A percentile compares a stretch with the other conserved stretches of the same genome.
phyloP scores from a whole-genome alignment of 345 rosid genomes.

The Excoecaria agallocha region DNA sequence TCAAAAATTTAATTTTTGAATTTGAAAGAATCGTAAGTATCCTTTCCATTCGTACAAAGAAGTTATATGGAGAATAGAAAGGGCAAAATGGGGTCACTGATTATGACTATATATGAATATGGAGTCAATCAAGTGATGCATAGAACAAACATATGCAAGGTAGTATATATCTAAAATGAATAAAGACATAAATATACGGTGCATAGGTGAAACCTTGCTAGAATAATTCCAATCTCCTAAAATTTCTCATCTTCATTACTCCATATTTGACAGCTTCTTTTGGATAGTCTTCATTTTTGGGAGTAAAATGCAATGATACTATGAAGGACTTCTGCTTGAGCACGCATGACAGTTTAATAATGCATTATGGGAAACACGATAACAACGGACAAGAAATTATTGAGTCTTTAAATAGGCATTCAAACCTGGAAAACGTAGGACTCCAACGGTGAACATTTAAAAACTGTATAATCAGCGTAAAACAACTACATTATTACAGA shows the following conservation, averaged over 20 bases:
- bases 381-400: background rate
- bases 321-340: background rate
- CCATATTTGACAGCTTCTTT: background rate
- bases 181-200: constrained; percentile 10
- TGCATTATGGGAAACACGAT: background rate
- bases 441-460: constrained; percentile 6
- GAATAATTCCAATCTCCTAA: constrained; percentile 11
- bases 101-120: constrained; percentile 9
- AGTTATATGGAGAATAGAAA: constrained; percentile 4
- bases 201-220: background rate
- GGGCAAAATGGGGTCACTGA: constrained; percentile 5
- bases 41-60: background rate
- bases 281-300: background rate
- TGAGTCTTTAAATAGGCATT: background rate
- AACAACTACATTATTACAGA: constrained; percentile 13
- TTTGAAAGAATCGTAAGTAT: constrained; percentile 15
- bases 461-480: constrained; percentile 9
- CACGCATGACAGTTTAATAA: constrained; percentile 4
- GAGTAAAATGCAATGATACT: background rate
- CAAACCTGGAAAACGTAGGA: constrained; percentile 8
- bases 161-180: constrained; percentile 11
- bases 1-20: constrained; percentile 30
- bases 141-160: constrained; percentile 14
- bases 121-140: constrained; percentile 16
- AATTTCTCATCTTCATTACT: background rate